These are phyloP conservation scores for Trichosphaerium sp. DNA, from an alignment of 78 protist genomes.

Conservation along the genomic window DNA sequence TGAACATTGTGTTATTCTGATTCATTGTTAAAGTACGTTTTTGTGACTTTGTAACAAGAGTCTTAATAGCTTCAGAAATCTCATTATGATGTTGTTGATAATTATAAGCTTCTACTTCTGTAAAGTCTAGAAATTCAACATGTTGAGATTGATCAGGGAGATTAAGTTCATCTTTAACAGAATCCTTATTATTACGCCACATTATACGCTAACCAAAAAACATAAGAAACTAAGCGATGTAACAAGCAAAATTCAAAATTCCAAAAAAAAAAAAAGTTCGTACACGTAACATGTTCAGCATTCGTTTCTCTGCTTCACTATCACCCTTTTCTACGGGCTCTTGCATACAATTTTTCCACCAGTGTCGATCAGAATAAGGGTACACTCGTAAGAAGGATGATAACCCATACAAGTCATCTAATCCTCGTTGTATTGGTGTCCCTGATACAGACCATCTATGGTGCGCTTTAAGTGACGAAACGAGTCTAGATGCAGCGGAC, in stretches of 20 bases:
- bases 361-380: constrained; percentile 3
- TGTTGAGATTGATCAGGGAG: constrained; percentile 24
- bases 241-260: too few species aligned
- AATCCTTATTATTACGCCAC: constrained; percentile 18
- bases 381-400: constrained; percentile 1
- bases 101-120: constrained; percentile 23
- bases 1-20: constrained; percentile 10
- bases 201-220: neutral
- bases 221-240: too few species aligned
- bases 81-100: constrained; percentile 28
- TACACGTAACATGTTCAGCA: too few species aligned
- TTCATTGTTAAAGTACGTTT: neutral
- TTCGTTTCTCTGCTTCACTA: too few species aligned
- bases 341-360: constrained; percentile 17
- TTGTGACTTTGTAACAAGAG: constrained; percentile 10
- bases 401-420: constrained; percentile 20
- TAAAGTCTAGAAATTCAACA: constrained; percentile 4
- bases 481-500: neutral
- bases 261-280: too few species aligned
- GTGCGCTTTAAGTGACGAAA: neutral
- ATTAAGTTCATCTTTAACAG: constrained; percentile 6
- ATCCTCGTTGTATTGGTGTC: constrained; percentile 34
- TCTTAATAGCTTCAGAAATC: constrained; percentile 6
- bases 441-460: constrained; percentile 40
- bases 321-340: constrained; percentile 2